Base-by-base conservation (phyloP, 225 moss, liverwort and hornwort species). In the Pseudisothecium myosuroides region DNA sequence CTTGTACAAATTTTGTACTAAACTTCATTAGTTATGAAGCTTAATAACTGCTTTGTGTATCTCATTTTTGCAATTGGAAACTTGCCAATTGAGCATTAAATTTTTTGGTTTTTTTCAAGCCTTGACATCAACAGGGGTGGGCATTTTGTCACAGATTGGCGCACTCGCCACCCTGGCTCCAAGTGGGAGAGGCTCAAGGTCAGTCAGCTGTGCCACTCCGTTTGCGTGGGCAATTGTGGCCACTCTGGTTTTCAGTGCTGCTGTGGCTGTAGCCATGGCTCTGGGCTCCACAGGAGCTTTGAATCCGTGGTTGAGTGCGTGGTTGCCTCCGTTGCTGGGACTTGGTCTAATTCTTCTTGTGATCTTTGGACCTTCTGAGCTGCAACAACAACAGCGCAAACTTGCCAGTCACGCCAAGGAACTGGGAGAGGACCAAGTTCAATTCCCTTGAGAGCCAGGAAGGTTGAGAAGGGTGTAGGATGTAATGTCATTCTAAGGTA, bases 251-350 rank as follows among this genome's bases (percentile, higher is more conserved):
- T 93, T 90, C 80, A 90, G 71, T 60, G 88, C 69, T 36, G 9
- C 49, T 47, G 60, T 73, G 59, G 87, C 87, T 52, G 6, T 47
- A 3, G 81, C 63, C 56, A 76, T 58, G 62, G 87, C 80, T n/a
- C 62, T 90, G 31, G 89, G 89, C n/a, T 71, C 66, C 49, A 8
- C 87, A 7, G 78, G 83, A 77, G 52, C 37, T 49, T 90, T 90
- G 88, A 81, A 24, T 62, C 93, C 93, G 62, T 85, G 85, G 81
- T 73, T 80, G 21, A 90, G 92, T 73, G 92, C 90, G n/a, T 89
- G 93, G 93, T 61, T 92, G 17, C 87, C 91, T 11, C 49, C 64
- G 17, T 55, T 88, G 63, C 28, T 90, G 78, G 89, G 79, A 23
- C 23, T 49, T 8, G 32, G 74, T 63, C 29, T 59, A 32, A 23